These are phyloP conservation scores for Chromosphaera perkinsii DNA, from an alignment of 208 protist genomes.

Conservation along the genomic window DNA sequence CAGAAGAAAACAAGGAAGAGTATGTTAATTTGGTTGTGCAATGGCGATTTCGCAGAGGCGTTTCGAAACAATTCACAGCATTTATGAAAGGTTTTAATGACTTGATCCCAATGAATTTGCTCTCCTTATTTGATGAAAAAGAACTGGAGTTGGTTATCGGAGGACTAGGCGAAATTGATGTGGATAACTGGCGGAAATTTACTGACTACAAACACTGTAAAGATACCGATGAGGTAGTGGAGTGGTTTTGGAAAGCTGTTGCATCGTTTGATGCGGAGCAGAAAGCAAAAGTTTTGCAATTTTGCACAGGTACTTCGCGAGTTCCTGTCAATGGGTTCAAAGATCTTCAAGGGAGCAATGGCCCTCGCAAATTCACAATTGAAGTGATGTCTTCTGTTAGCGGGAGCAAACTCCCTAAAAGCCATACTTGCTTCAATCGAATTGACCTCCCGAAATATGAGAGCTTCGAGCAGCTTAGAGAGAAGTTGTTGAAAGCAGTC, in stretches of 20 bases:
- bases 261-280: constrained; percentile 12
- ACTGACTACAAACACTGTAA: constrained; percentile 24
- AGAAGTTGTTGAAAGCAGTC: constrained; percentile 34
- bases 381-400: constrained; percentile 2
- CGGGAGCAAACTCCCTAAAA: constrained; percentile 9
- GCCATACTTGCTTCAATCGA: constrained; percentile 52
- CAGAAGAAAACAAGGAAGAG: constrained; percentile 49
- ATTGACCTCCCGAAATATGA: constrained; percentile 51
- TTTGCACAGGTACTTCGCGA: constrained; percentile 50
- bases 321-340: constrained; percentile 49
- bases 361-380: constrained; percentile 9
- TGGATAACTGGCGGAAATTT: constrained; percentile 35
- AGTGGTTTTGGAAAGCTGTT: constrained; percentile 41
- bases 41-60: constrained; percentile 24
- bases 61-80: constrained; percentile 29
- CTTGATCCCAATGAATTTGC: constrained; percentile 26
- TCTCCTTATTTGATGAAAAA: constrained; percentile 28
- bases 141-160: constrained; percentile 42
- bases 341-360: constrained; percentile 37
- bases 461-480: constrained; percentile 33
- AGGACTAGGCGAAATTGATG: constrained; percentile 38
- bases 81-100: constrained; percentile 33
- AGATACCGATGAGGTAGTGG: neutral
- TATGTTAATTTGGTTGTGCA: constrained; percentile 36
- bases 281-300: constrained; percentile 42